phyloP scores from a whole-genome alignment of 495 filamentous ascomycete genomes.

The Hypomontagnella monticulosa region DNA sequence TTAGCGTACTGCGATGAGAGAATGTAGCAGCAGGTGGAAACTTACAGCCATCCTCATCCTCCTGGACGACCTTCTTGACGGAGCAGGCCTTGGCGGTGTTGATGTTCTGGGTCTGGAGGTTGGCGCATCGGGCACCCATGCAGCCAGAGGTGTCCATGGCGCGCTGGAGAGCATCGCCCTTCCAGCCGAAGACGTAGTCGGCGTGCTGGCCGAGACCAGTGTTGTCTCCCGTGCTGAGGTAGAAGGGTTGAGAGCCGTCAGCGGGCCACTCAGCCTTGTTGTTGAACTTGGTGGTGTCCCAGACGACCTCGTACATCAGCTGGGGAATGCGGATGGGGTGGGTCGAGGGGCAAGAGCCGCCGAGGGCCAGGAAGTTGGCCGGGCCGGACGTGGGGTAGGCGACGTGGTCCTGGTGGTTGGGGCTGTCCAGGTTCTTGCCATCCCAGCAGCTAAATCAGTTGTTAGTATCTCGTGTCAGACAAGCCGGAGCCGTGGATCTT shows the following conservation, averaged over 20 bases:
- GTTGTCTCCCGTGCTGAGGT: constrained; percentile 55
- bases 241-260: constrained; percentile 60
- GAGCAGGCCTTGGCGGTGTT: constrained; percentile 40
- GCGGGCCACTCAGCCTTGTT: constrained; percentile 55
- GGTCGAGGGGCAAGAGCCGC: constrained; percentile 57
- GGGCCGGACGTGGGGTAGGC: constrained; percentile 56
- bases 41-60: constrained; percentile 46
- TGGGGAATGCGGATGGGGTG: constrained; percentile 61
- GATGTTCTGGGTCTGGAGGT: constrained; percentile 51
- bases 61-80: constrained; percentile 37
- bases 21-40: constrained; percentile 1
- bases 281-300: constrained; percentile 61
- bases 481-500: constrained; percentile 9
- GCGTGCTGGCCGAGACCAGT: constrained; percentile 59
- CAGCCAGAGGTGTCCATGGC: constrained; percentile 60
- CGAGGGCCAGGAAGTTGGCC: constrained; percentile 56
- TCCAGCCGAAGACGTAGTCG: constrained; percentile 64
- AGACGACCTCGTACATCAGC: constrained; percentile 63
- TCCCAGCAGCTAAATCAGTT: constrained; percentile 58
- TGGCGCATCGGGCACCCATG: constrained; percentile 53
- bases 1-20: neutral
- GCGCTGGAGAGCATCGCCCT: constrained; percentile 56
- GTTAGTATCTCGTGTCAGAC: constrained; percentile 9
- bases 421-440: constrained; percentile 62
- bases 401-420: constrained; percentile 63